Evolutionary conservation across 306 rosid species (phyloP), one percentile per base, ranked within the genome.

Genomic region (Cyamopsis tetragonoloba): DNA sequence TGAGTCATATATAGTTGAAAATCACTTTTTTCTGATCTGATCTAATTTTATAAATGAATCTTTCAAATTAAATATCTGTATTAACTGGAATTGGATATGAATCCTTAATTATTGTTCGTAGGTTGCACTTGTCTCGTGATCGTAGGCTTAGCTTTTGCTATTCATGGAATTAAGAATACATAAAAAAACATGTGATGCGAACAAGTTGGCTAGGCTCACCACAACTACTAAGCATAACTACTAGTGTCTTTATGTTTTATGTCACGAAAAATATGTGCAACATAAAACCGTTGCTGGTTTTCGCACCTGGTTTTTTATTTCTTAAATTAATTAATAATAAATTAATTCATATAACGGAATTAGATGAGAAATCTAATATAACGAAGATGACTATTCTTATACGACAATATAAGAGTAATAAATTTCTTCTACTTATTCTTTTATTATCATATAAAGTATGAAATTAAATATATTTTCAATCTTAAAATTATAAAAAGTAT

Each of bases 111-210:
- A 41, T 13, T 35, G 15, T 35, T n/a, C 39, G 39, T 24, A 18
- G 63, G 17, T 3, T 51, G 62, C 65, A 3, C 8, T 39, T 63
- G n/a, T 39, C 78, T 31, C 41, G 78, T 73, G 78, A 73, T 73
- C 27, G 15, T 42, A 53, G 39, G 12, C 26, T 50, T 23, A 57
- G 66, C 59, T 64, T 62, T 62, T 26, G 31, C 54, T 23, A 14
- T 41, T 39, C 22, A 39, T 42, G 58, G 58, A 72, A 72, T 72
- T 72, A 47, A 9, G 28, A 22, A 41, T 4, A 13, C 71, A 39
- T 15, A 28, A 73, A 18, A 47, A 9, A 73, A 73, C 78, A 38
- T 53, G 77, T 72, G 77, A 72, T 72, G 26, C 18, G 44, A 48
- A 19, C 71, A 62, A 62, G 50, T 38, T 58, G 60, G 39, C 19